phyloP scores from a whole-genome alignment of 805 yeast genomes.

The Clavispora asparagi region DNA sequence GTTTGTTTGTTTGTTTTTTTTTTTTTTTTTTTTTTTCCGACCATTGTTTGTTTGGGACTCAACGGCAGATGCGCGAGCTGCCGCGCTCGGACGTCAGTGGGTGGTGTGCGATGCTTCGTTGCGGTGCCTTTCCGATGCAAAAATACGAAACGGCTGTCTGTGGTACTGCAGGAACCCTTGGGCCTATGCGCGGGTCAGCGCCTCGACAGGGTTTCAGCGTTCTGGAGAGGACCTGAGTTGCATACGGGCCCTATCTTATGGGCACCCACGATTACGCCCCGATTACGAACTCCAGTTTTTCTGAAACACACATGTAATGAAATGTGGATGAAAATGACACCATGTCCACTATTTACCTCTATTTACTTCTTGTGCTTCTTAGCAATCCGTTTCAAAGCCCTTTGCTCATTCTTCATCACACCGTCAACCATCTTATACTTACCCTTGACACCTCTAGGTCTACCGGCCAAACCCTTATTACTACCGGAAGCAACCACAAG shows the following conservation, averaged over 20 bases:
- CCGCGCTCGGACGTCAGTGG: too few relatives aligned
- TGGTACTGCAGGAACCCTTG: too few relatives aligned
- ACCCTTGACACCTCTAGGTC: conserved; percentile 97
- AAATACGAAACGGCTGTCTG: too few relatives aligned
- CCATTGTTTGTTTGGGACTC: too few relatives aligned
- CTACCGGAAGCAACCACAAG: conserved; percentile 83
- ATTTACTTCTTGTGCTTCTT: conserved; percentile 66
- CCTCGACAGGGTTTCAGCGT: background rate
- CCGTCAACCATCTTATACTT: conserved; percentile 99
- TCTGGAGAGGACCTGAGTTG: too few relatives aligned
- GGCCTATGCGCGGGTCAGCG: too few relatives aligned
- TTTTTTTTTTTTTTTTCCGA: too few relatives aligned
- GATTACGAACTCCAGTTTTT: background rate
- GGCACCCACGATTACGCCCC: background rate
- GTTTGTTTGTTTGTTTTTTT: too few relatives aligned
- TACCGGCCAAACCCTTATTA: conserved; percentile 83
- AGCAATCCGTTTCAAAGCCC: conserved; percentile 85
- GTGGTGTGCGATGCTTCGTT: too few relatives aligned
- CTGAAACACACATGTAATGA: background rate
- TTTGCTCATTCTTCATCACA: conserved; percentile 92
- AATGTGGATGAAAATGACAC: background rate
- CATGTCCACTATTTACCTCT: background rate
- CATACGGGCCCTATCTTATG: background rate
- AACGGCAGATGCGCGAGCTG: too few relatives aligned
- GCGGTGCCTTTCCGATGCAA: too few relatives aligned